A percentile compares a stretch with the other conserved stretches of the same genome.
These are phyloP conservation scores for Suillus fuscotomentosus DNA, from an alignment of 768 basidiomycete genomes.

Conservation along the genomic window DNA sequence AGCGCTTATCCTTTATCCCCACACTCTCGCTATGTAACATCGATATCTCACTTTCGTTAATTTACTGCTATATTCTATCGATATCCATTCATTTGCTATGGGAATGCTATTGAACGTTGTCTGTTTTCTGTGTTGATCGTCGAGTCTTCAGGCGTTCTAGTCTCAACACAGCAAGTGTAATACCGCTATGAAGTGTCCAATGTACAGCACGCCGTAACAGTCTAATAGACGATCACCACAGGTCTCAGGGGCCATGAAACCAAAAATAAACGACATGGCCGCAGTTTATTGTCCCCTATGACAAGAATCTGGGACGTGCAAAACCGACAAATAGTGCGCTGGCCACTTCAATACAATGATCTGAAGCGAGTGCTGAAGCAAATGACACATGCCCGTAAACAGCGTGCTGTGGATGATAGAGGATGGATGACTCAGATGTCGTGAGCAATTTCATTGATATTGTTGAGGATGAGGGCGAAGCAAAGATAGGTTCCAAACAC, in stretches of 20 bases:
- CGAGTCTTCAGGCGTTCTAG: background rate
- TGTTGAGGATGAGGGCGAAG: constrained; percentile 25
- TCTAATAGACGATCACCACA: background rate
- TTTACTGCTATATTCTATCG: background rate
- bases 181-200: background rate
- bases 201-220: background rate
- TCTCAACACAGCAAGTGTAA: background rate
- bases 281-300: background rate
- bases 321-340: background rate
- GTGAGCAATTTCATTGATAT: constrained; percentile 46
- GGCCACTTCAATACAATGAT: background rate
- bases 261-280: background rate
- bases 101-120: background rate
- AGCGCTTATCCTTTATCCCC: background rate
- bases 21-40: background rate
- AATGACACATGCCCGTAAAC: no score
- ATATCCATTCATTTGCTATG: background rate
- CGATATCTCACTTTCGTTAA: background rate
- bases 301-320: background rate
- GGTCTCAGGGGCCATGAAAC: background rate
- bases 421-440: constrained; percentile 31
- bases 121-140: background rate
- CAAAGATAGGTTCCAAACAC: no score
- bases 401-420: constrained; percentile 26
- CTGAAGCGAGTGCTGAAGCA: constrained; percentile 14